phyloP scores from a whole-genome alignment of 352 stramenopile genomes.

The Globisporangium nodosum region DNA sequence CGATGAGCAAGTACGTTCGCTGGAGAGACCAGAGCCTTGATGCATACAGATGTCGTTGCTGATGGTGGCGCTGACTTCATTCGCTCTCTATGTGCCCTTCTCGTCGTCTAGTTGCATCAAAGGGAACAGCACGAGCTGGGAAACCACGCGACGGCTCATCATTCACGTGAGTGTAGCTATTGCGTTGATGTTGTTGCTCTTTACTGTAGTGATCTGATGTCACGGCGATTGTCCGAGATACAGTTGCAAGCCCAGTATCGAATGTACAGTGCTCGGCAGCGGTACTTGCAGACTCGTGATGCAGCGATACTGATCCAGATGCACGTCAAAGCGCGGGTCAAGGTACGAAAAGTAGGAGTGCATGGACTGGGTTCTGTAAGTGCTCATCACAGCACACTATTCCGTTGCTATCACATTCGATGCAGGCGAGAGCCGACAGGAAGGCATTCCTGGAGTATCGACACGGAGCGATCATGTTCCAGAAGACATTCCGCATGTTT shows the following conservation, averaged over 20 bases:
- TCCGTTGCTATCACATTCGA: background rate
- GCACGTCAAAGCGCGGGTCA: slow-evolving; percentile 42
- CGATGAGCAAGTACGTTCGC: slow-evolving; percentile 38
- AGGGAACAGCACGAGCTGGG: slow-evolving; percentile 52
- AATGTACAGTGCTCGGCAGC: slow-evolving; percentile 58
- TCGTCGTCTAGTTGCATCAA: slow-evolving; percentile 33
- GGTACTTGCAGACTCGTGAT: slow-evolving; percentile 27
- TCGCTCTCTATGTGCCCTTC: too few species aligned
- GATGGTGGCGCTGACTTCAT: background rate
- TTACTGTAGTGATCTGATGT: background rate
- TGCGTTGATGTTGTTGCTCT: background rate
- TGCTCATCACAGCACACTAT: background rate
- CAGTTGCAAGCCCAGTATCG: slow-evolving; percentile 73
- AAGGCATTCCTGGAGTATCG: slow-evolving; percentile 24
- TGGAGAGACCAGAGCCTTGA: background rate
- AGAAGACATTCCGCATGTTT: slow-evolving; percentile 35
- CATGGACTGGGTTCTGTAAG: background rate
- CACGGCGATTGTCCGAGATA: background rate
- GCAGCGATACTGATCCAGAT: slow-evolving; percentile 49
- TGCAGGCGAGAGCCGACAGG: slow-evolving; percentile 26
- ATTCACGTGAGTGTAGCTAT: slow-evolving; percentile 36
- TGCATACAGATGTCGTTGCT: background rate
- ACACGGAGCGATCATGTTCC: slow-evolving; percentile 33
- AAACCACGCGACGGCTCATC: slow-evolving; percentile 57
- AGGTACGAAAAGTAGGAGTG: slow-evolving; percentile 20